phyloP scores from a whole-genome alignment of 2,329 filamentous ascomycete genomes.

The Cladosporium velox region DNA sequence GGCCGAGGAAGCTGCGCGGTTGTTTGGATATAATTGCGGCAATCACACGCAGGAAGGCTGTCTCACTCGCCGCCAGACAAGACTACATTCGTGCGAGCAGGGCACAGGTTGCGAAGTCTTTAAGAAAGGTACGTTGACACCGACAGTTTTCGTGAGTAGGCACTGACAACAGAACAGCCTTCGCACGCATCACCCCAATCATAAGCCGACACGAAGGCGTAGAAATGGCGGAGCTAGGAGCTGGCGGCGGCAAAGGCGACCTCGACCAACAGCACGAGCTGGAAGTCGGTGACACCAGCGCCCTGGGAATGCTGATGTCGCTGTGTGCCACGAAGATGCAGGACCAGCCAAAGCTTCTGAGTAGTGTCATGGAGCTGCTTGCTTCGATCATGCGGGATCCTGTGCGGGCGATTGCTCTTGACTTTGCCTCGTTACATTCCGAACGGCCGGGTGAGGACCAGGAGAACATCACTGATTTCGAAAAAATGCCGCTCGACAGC shows the following conservation, averaged over 20 bases:
- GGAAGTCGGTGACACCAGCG: constrained; percentile 53
- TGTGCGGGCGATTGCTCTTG: constrained; percentile 29
- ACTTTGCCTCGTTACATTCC: constrained; percentile 21
- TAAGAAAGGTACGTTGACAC: constrained; percentile 34
- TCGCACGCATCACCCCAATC: constrained; percentile 78
- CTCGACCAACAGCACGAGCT: constrained; percentile 68
- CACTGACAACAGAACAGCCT: constrained; percentile 36
- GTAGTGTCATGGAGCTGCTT: constrained; percentile 41
- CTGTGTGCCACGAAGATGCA: constrained; percentile 50
- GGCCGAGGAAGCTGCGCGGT: constrained; percentile 53
- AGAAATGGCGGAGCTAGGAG: constrained; percentile 71
- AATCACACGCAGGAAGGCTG: constrained; percentile 71
- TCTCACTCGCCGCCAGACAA: constrained; percentile 64
- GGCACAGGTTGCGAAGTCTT: constrained; percentile 62
- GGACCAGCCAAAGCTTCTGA: constrained; percentile 37
- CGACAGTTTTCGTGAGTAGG: constrained; percentile 29
- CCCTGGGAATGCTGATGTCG: constrained; percentile 55
- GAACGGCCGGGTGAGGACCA: neutral
- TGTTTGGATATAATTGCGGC: constrained; percentile 74
- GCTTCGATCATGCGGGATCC: constrained; percentile 27
- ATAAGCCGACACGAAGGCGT: constrained; percentile 64
- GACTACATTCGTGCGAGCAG: constrained; percentile 84
- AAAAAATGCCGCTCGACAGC: constrained; percentile 36
- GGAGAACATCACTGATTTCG: constrained; percentile 22
- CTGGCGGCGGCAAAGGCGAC: constrained; percentile 78